These are phyloP conservation scores for Solanum gandarillasii DNA, from an alignment of 257 asterid genomes.

Conservation along the genomic window DNA sequence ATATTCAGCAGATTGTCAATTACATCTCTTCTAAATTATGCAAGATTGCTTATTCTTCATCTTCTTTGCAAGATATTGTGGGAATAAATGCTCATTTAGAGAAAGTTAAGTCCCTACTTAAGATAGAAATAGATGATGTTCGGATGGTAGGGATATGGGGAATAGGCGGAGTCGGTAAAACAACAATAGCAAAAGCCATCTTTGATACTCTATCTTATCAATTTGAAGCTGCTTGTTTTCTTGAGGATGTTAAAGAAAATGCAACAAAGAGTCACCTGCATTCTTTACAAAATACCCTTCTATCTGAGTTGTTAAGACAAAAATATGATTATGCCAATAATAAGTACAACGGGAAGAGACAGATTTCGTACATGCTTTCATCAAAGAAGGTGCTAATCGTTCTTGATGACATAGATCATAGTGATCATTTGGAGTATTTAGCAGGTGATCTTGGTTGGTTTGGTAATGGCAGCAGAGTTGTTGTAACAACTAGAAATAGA, in stretches of 20 bases:
- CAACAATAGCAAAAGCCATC: neutral
- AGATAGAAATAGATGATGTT: neutral
- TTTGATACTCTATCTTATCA: neutral
- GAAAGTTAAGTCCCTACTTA: neutral
- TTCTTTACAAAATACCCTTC: neutral
- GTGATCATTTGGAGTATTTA: neutral
- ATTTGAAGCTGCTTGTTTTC: neutral
- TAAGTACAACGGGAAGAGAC: neutral
- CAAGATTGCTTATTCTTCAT: neutral
- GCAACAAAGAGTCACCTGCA: neutral
- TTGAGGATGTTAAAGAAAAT: neutral
- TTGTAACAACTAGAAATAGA: neutral
- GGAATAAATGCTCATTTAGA: neutral
- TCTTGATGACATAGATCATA: neutral
- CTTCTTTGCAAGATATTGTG: neutral
- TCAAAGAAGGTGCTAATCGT: neutral
- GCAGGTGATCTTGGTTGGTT: neutral
- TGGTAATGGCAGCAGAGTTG: neutral
- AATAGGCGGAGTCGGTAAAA: neutral
- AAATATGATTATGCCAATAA: neutral
- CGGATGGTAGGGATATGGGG: neutral
- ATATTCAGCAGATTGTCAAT: neutral
- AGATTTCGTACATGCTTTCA: rapidly evolving
- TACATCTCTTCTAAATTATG: neutral
- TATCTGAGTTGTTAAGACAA: neutral